Base-by-base conservation (phyloP, 2,329 filamentous ascomycete genomes). In the Alternaria angustiovoidea region DNA sequence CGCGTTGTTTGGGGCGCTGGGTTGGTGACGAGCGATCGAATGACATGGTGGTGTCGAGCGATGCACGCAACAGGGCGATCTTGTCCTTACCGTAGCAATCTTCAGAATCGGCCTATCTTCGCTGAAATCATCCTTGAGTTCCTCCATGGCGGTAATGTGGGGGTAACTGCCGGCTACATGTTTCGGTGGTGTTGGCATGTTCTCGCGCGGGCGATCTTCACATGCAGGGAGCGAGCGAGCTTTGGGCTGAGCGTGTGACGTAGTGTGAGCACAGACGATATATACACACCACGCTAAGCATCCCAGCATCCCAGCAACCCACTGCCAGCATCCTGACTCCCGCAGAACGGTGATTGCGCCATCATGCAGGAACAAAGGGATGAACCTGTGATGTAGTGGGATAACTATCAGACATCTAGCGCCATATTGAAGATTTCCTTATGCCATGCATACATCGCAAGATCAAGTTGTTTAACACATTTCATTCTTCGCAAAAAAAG, bases 201-300 rank as follows among this genome's bases (percentile, higher is more conserved):
- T 57, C 53, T 24, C 26, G 28, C 49, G 46, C 38, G 62, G 62
- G 55, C 46, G 54, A 66, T 63, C 59, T 69, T 73, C 68, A 74
- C 67, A 72, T 76, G 72, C 63, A 39, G 24, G 22, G 6, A 34
- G 30, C 16, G 18, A 41, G 38, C 38, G 39, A 41, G 32, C 20
- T 49, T 24, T 4, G 46, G 12, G 41, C 26, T 32, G 44, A 42
- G 26, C 38, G 49, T 58, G 74, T 76, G 72, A 75, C 73, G 71
- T 75, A 70, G 72, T 47, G 58, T 44, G 57, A 52, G 63, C 72
- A 72, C 62, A 54, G 65, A 62, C 64, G 51, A 51, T 61, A 12
- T 4, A 14, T 41, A 36, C 63, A 65, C 60, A 65, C 60, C 61
- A 62, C 62, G 66, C 72, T 70, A 74, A 69, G 61, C 57, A 66